Percentiles rank a stretch among this genome's conserved stretches.
These are phyloP conservation scores for Colletotrichum falcatum DNA, from an alignment of 2,329 filamentous ascomycete species.

Conservation along the genomic window DNA sequence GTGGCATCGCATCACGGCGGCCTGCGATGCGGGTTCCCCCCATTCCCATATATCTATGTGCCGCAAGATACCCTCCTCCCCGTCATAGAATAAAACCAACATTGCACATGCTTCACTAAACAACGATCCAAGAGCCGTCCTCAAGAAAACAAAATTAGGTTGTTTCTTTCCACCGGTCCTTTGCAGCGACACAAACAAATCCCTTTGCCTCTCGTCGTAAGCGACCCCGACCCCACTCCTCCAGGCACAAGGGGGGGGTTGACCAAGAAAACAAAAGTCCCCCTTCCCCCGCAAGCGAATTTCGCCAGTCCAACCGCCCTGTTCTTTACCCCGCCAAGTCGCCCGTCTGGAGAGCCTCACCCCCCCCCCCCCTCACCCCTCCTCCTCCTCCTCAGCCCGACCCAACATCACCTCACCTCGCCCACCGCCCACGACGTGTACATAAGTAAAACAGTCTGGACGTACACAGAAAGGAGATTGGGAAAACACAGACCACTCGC, in stretches of 20 bases:
- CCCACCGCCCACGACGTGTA: not conserved
- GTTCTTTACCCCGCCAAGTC: constrained; percentile 5
- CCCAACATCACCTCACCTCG: not conserved
- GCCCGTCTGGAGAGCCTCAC: constrained; percentile 3
- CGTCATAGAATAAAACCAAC: not conserved
- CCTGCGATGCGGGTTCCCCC: constrained; percentile 15
- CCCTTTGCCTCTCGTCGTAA: not conserved
- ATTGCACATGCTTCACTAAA: not conserved
- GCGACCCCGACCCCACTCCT: not conserved
- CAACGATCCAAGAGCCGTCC: not conserved
- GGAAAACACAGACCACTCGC: not conserved
- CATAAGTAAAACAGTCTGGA: not conserved
- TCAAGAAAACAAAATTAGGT: not conserved
- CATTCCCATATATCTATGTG: not conserved
- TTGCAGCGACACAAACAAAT: not conserved
- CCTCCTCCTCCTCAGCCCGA: not conserved
- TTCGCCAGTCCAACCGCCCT: not conserved
- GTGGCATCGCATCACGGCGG: constrained; percentile 35
- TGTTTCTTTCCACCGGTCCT: not conserved
- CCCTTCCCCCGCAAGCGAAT: not conserved
- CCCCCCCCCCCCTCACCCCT: too few relatives aligned
- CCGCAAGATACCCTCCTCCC: not conserved
- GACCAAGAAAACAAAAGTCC: too few relatives aligned
- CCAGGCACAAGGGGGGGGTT: not conserved
- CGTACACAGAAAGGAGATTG: not conserved